Conservation (phyloP, 495 filamentous ascomycete genomes). For the Cenococcum geophilum region DNA sequence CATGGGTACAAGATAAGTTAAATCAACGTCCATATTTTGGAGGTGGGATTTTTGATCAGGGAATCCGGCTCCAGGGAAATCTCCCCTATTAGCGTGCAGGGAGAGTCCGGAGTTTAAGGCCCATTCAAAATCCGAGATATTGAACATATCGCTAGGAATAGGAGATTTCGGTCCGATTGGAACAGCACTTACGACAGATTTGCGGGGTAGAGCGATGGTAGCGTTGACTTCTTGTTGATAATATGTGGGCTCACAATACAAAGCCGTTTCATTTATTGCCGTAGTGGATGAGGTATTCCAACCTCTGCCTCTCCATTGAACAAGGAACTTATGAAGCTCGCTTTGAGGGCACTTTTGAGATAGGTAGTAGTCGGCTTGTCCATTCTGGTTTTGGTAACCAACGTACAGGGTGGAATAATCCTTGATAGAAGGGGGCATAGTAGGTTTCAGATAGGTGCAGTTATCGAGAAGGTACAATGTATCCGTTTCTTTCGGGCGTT, state of each 20-base stretch:
- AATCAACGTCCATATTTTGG: slow-evolving; percentile 15
- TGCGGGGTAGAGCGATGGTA: slow-evolving; percentile 25
- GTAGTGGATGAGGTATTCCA: slow-evolving; percentile 19
- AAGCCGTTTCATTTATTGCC: slow-evolving; percentile 24
- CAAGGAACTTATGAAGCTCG: slow-evolving; percentile 33
- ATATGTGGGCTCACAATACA: slow-evolving; percentile 43
- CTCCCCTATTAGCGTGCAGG: neutral
- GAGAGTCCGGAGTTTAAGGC: neutral
- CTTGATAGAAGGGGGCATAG: neutral
- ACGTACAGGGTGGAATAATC: slow-evolving; percentile 33
- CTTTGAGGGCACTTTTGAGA: slow-evolving; percentile 26
- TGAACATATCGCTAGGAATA: slow-evolving; percentile 28
- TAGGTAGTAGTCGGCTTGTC: slow-evolving; percentile 27
- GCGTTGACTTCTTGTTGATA: slow-evolving; percentile 34
- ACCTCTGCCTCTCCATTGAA: neutral
- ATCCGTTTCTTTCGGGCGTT: neutral
- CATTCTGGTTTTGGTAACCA: slow-evolving; percentile 32
- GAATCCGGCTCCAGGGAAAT: neutral
- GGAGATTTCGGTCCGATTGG: slow-evolving; percentile 19
- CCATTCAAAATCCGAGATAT: neutral
- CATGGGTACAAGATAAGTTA: slow-evolving; percentile 24
- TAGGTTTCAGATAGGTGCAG: neutral
- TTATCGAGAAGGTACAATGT: neutral
- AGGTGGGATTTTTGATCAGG: slow-evolving; percentile 11
- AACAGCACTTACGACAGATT: slow-evolving; percentile 7